Base-by-base conservation (phyloP, 2,329 filamentous ascomycete species). In the Periconia sp. region DNA sequence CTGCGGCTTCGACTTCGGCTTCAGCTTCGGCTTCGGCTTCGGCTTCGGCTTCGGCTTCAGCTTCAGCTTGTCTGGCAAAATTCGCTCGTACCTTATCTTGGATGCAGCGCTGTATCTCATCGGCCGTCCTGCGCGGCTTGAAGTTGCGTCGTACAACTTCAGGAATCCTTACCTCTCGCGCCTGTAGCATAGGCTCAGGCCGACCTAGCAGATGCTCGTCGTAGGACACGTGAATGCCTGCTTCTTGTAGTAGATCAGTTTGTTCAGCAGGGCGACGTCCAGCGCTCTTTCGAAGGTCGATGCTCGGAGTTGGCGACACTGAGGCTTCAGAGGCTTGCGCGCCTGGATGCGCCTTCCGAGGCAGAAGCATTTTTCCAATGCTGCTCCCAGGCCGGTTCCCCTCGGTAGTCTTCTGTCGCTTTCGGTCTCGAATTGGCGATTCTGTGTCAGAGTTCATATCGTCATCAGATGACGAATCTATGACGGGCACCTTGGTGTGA, bases 401-500 rank as follows among this genome's bases (percentile, higher is more conserved):
- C n/a, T n/a, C n/a, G n/a, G n/a, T n/a, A n/a, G n/a, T 39, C 36
- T 31, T 39, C 17, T 39, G 36, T 16, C 44, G 36, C 41, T 48
- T 46, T 19, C 30, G 31, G 3, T 32, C 12, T 5, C 28, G 43
- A 28, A 5, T 22, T 4, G 47, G 50, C 15, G 47, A 46, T 3
- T 17, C 37, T n/a, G 32, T 35, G 22, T 48, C 40, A 18, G 29
- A 28, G 5, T 19, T 18, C n/a, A 46, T 42, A 8, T 48, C 46
- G 3, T 51, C 46, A n/a, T 46, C 43, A 17, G 31, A 18, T 13
- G 23, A 18, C 5, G 35, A 25, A 4, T 25, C 36, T 11, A 13
- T 12, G 5, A 7, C 36, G 22, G 38, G 25, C 28, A 17, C 23
- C 24, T 41, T 50, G 15, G 26, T 33, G n/a, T n/a, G n/a, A n/a